A percentile compares a stretch with the other conserved stretches of the same genome.
Evolutionary conservation across 2,329 filamentous ascomycete genomes (phyloP).

Genomic region (Teratosphaeria nubilosa): DNA sequence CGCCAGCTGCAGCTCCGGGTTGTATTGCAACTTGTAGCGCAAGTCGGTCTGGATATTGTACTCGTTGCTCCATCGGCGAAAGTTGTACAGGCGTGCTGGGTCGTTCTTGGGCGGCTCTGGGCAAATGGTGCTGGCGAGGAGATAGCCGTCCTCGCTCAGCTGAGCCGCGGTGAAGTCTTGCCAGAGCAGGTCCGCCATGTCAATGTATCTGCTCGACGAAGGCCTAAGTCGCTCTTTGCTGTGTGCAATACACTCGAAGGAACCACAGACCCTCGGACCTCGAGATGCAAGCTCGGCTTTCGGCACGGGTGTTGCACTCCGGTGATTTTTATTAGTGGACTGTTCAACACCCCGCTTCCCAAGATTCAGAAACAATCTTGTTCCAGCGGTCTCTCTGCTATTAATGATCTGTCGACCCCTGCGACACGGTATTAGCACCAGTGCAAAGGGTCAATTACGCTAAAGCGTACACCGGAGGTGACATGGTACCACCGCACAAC

Average conservation of each 20-base stretch:
- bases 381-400: no score
- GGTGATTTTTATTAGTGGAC: no score
- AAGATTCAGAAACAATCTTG: no score
- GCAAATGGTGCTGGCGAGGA: slow-evolving; percentile 63
- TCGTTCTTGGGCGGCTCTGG: slow-evolving; percentile 56
- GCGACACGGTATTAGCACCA: no score
- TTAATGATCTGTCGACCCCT: no score
- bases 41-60: slow-evolving; percentile 59
- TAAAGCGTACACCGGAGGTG: no score
- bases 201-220: background rate
- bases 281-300: background rate
- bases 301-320: background rate
- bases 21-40: slow-evolving; percentile 58
- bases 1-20: slow-evolving; percentile 32
- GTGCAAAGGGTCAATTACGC: no score
- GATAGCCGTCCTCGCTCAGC: slow-evolving; percentile 52
- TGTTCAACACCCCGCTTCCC: no score
- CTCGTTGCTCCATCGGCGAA: slow-evolving; percentile 61
- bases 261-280: background rate
- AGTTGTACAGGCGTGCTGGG: slow-evolving; percentile 55
- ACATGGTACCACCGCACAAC: no score
- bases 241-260: no score
- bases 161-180: slow-evolving; percentile 63
- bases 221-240: no score
- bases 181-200: slow-evolving; percentile 58